Base-by-base conservation (phyloP, 1,284 basidiomycete genomes). In the Phellinidium pouzarii region DNA sequence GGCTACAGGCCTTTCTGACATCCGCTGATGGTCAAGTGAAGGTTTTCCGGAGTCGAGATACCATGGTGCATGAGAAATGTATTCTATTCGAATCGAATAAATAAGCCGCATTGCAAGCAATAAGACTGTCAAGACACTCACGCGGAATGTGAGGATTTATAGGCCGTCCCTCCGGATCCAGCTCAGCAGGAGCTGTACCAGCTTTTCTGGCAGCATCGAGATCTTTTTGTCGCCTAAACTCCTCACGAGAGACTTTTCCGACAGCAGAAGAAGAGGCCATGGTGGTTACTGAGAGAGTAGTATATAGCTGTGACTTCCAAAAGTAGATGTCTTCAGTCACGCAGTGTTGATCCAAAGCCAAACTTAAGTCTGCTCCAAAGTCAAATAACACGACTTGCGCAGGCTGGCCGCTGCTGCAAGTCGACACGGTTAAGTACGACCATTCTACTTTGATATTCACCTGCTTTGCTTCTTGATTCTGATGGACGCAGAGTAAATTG, bases 81-180 rank as follows among this genome's bases (percentile, higher is more conserved):
- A 93, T 68, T 94, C 91, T 90, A 11, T 34, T 34, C 31, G 11
- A 34, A 34, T 34, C 11, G 31, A 11, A 11, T 11, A 11, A 11
- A 61, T 6, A 45, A 6, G 12, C 11, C 5, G 45, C 34, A 40
- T 3, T n/a, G 19, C 23, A 47, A 58, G 47, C 53, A 50, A n/a
- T 17, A 17, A 26, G 37, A 40, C 44, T 40, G n/a, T 53, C 56
- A 38, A 60, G 55, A 43, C 42, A 74, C 89, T 59, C 60, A 92
- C 91, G 84, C 66, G 95, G 95, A 68, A 99, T 97, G 71, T 99
- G 95, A 31, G 96, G 96, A 66, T 99, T 99, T 72, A 99, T 97
- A 51, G 91, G 83, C 64, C 82, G 86, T 52, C 94, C 96, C 68
- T 96, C 88, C 66, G 93, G 89, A 66, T 98, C 95, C 44, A 96